Evolutionary conservation across 2,329 filamentous ascomycete species (phyloP).

Genomic region (Aureobasidium sp.): DNA sequence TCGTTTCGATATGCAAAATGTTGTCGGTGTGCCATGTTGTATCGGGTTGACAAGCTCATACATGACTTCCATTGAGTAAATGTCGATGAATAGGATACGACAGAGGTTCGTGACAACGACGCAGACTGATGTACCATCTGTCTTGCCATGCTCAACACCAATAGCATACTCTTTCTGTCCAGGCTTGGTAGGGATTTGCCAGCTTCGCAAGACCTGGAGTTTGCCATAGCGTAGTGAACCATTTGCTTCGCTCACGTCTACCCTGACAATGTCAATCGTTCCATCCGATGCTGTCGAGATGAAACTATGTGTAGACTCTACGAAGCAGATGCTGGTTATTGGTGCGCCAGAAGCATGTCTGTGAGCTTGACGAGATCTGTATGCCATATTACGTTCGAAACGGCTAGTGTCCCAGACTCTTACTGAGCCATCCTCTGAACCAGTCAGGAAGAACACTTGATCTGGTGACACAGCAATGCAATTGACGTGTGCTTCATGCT

Average conservation of each 20-base stretch:
- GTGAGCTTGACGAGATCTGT: slow-evolving; percentile 79
- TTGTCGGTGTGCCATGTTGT: slow-evolving; percentile 84
- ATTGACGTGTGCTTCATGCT: slow-evolving; percentile 76
- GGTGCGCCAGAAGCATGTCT: slow-evolving; percentile 61
- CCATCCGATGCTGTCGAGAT: slow-evolving; percentile 85
- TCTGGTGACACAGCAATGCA: slow-evolving; percentile 77
- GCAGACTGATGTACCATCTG: slow-evolving; percentile 72
- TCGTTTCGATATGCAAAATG: slow-evolving; percentile 78
- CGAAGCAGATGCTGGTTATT: slow-evolving; percentile 77
- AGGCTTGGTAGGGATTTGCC: slow-evolving; percentile 49
- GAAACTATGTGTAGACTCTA: slow-evolving; percentile 91
- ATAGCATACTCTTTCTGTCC: slow-evolving; percentile 61
- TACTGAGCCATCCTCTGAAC: slow-evolving; percentile 80
- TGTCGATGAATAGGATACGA: slow-evolving; percentile 72
- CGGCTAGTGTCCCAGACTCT: slow-evolving; percentile 90
- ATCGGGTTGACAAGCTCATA: slow-evolving; percentile 80
- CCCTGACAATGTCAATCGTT: slow-evolving; percentile 78
- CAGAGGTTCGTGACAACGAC: slow-evolving; percentile 80
- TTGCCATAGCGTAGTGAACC: slow-evolving; percentile 61
- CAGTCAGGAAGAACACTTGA: slow-evolving; percentile 90
- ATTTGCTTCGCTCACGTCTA: slow-evolving; percentile 54
- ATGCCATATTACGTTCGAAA: slow-evolving; percentile 82
- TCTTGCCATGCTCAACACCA: slow-evolving; percentile 87
- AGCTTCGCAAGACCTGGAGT: slow-evolving; percentile 66
- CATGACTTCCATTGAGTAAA: slow-evolving; percentile 74